Conservation (phyloP, 148 eudicot genomes). For the Cornus kousa region DNA sequence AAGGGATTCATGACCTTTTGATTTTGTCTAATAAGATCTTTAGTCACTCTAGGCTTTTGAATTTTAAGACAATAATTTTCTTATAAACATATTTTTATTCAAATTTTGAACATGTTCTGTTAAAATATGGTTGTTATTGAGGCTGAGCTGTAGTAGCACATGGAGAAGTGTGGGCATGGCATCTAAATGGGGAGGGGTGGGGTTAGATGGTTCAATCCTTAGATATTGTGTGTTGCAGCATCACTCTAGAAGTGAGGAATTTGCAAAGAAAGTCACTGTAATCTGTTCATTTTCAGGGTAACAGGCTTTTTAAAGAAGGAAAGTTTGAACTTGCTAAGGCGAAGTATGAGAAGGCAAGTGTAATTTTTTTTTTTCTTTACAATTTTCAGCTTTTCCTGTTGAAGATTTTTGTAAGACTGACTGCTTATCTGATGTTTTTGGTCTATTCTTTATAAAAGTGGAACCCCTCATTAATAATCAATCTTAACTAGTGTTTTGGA, state of each 20-base stretch:
- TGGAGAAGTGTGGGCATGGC: too few relatives aligned
- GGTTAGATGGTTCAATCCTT: too few relatives aligned
- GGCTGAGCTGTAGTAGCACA: too few relatives aligned
- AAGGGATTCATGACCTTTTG: not conserved
- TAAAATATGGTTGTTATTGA: too few relatives aligned
- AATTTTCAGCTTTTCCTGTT: not conserved
- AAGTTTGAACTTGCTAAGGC: slow-evolving; percentile 94
- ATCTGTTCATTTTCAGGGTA: slow-evolving; percentile 61
- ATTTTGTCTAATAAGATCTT: not conserved
- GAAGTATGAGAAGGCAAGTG: slow-evolving; percentile 86
- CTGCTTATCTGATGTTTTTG: not conserved
- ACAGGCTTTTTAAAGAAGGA: slow-evolving; percentile 95
- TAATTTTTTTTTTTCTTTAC: slow-evolving; percentile 4
- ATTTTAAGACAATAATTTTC: not conserved
- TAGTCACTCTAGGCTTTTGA: not conserved
- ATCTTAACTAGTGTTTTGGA: not conserved
- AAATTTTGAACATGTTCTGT: too few relatives aligned
- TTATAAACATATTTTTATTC: too few relatives aligned
- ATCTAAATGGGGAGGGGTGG: too few relatives aligned
- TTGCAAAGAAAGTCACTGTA: slow-evolving; percentile 5
- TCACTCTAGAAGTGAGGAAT: not conserved
- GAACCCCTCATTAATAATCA: not conserved
- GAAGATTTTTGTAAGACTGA: not conserved
- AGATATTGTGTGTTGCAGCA: too few relatives aligned
- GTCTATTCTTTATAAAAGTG: not conserved